These are phyloP conservation scores for Apiotrichum mycotoxinovorans DNA, from an alignment of 1,284 basidiomycete genomes.

Conservation along the genomic window DNA sequence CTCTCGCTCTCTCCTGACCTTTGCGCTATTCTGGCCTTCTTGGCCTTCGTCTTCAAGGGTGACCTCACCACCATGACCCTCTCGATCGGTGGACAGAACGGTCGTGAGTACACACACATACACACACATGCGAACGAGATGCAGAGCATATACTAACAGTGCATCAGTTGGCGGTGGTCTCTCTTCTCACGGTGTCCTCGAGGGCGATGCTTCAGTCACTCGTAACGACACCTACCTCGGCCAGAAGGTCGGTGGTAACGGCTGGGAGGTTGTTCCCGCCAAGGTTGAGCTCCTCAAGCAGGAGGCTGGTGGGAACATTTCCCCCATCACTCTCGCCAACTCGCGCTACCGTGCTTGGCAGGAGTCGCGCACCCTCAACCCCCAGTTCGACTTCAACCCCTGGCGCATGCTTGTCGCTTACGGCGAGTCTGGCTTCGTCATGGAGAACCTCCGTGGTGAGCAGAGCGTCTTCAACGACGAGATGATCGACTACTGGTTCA, in stretches of 20 bases:
- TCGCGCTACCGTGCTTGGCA: slow-evolving; percentile 15
- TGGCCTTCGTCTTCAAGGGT: slow-evolving; percentile 34
- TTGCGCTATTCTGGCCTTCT: slow-evolving; percentile 25
- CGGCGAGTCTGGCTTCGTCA: slow-evolving; percentile 20
- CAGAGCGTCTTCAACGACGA: slow-evolving; percentile 7
- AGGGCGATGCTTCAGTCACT: slow-evolving; percentile 23
- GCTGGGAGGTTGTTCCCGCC: slow-evolving; percentile 6
- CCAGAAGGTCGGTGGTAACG: slow-evolving; percentile 6
- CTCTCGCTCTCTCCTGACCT: slow-evolving; percentile 39
- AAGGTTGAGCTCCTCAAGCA: slow-evolving; percentile 8
- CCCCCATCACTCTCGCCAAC: slow-evolving; percentile 9
- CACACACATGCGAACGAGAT: no score
- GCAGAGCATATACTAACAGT: no score
- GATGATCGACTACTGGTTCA: slow-evolving; percentile 18
- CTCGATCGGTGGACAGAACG: slow-evolving; percentile 21
- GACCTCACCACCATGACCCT: slow-evolving; percentile 31
- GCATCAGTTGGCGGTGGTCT: slow-evolving; percentile 12
- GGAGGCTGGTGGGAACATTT: slow-evolving; percentile 11
- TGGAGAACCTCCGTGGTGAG: slow-evolving; percentile 16
- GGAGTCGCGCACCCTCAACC: slow-evolving; percentile 14
- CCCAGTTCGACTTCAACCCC: slow-evolving; percentile 21
- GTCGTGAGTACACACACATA: background rate
- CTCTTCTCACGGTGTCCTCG: slow-evolving; percentile 16
- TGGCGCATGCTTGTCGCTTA: slow-evolving; percentile 25
- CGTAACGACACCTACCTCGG: slow-evolving; percentile 15